Percentiles rank a stretch among this genome's conserved stretches.
Evolutionary conservation across 2,329 filamentous ascomycete genomes (phyloP).

Genomic region (Cordyceps javanica): DNA sequence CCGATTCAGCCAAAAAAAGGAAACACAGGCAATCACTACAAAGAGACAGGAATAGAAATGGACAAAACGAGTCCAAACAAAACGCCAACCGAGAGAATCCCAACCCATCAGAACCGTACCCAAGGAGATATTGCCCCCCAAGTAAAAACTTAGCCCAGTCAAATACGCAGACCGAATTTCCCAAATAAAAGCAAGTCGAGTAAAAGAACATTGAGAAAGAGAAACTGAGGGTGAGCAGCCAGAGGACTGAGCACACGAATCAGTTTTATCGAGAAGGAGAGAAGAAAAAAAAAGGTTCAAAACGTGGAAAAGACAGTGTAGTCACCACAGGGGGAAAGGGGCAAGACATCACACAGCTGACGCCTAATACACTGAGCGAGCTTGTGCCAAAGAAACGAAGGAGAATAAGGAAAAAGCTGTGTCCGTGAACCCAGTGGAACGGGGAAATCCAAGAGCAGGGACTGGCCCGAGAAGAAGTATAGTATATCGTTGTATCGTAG

Average conservation of each 20-base stretch:
- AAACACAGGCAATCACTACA: not conserved
- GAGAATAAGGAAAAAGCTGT: slow-evolving; percentile 2
- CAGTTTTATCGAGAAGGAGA: not conserved
- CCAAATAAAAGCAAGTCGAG: not conserved
- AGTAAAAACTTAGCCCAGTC: too few species aligned
- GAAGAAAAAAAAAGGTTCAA: not conserved
- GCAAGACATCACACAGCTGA: not conserved
- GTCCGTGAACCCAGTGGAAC: not conserved
- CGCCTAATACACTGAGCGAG: not conserved
- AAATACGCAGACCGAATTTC: too few species aligned
- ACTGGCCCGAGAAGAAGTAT: slow-evolving; percentile 16
- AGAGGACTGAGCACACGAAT: too few species aligned
- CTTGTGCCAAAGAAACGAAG: not conserved
- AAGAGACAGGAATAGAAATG: not conserved
- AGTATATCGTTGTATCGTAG: slow-evolving; percentile 17
- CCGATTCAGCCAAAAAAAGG: not conserved
- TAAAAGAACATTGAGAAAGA: slow-evolving; percentile 5
- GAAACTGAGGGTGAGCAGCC: slow-evolving; percentile 1
- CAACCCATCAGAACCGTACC: not conserved
- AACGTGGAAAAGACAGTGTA: slow-evolving; percentile 13
- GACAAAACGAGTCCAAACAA: too few species aligned
- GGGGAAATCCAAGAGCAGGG: slow-evolving; percentile 5
- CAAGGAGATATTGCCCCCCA: not conserved
- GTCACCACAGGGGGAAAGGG: not conserved
- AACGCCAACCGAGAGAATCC: not conserved